Evolutionary conservation across 768 basidiomycete genomes (phyloP), one percentile per base, ranked within the genome.

Genomic region (Boletus coccyginus): DNA sequence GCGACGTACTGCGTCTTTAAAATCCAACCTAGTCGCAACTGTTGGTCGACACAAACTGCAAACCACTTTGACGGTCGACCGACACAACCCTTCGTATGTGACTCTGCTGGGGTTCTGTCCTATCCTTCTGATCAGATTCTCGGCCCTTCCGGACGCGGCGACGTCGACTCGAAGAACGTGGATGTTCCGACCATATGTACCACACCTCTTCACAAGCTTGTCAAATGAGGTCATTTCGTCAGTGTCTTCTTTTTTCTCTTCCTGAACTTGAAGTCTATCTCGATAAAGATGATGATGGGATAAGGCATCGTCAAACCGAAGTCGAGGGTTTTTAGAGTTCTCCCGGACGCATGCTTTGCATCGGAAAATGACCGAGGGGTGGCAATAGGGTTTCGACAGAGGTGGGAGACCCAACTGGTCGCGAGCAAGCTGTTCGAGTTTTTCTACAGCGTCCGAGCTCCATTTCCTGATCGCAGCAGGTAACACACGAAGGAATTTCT

Each of bases 101-200:
- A 46, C 50, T 29, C 46, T 55, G n/a, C 5, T 21, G 1, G 53
- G 62, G 5, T 52, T 59, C 31, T 55, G 46, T 17, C 62, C 51
- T 17, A 60, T 46, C 40, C 33, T 49, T 45, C 6, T 47, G 19
- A 63, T 32, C 29, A 63, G 41, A 44, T 59, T 60, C 12, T 63
- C 49, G 36, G 56, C 38, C 39, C 44, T 59, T 24, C 27, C 40
- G 7, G 44, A 55, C 11, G 40, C 21, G 19, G 9, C 14, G 40
- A 53, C 31, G 43, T 64, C 62, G 35, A 61, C 39, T 29, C 21
- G 46, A 13, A 64, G 54, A 40, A 46, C 45, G 7, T 14, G 32
- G 12, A 21, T 36, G 50, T 46, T 21, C 31, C 57, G 40, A 31
- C 50, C 43, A 48, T 29, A n/a, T 10, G n/a, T 12, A 2, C 0